phyloP scores from a whole-genome alignment of 2,329 filamentous ascomycete species.

The Phyllosticta citriasiana region DNA sequence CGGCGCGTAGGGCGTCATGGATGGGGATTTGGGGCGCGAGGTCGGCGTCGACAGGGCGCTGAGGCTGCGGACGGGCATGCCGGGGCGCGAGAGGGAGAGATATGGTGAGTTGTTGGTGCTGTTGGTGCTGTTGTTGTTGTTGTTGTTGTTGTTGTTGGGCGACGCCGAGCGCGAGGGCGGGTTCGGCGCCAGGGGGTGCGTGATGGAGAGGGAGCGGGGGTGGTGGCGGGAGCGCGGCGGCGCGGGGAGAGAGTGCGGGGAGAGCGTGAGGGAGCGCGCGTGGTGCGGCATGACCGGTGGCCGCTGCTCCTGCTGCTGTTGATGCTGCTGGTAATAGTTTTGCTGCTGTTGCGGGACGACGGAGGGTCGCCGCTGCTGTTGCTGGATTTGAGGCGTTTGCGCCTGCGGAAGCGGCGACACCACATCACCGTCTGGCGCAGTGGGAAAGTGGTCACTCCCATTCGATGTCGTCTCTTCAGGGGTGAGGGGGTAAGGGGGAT shows the following conservation, averaged over 20 bases:
- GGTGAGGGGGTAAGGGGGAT: background rate
- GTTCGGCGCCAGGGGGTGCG: background rate
- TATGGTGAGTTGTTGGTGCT: background rate
- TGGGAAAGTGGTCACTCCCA: background rate
- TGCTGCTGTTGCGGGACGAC: background rate
- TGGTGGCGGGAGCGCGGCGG: background rate
- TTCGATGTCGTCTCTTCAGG: background rate
- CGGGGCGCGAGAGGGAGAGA: background rate
- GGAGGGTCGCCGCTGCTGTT: background rate
- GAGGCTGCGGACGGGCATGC: background rate
- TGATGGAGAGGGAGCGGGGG: background rate
- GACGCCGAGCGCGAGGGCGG: background rate
- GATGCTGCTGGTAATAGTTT: background rate
- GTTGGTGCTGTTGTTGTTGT: no score
- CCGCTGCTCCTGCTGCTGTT: background rate
- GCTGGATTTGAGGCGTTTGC: background rate
- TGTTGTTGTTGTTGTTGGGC: no score
- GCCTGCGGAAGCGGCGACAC: background rate
- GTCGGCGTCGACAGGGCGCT: background rate
- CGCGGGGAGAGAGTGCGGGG: background rate
- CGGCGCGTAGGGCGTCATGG: background rate
- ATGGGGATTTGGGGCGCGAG: background rate
- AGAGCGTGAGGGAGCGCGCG: background rate
- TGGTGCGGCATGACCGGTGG: background rate
- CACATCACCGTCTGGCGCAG: background rate